Conservation (phyloP, 2,329 filamentous ascomycete species). For the Bertia moriformis region DNA sequence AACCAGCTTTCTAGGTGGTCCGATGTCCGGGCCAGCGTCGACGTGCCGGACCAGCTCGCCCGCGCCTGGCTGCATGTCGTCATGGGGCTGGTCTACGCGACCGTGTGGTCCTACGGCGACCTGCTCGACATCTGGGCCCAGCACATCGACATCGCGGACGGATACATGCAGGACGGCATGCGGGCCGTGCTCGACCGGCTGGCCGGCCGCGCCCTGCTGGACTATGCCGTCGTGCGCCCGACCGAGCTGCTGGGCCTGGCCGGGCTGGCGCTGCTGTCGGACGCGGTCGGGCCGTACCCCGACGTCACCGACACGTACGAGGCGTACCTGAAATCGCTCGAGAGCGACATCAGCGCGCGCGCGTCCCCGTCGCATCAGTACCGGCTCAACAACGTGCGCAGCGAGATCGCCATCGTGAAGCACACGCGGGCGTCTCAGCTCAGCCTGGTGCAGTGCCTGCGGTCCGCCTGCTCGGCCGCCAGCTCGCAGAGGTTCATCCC, state of each 20-base stretch:
- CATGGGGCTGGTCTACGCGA: conserved; percentile 17
- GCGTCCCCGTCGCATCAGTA: conserved; percentile 24
- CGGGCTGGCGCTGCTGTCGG: conserved; percentile 19
- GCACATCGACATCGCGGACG: conserved; percentile 14
- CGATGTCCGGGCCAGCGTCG: conserved; percentile 12
- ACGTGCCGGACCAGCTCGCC: conserved; percentile 19
- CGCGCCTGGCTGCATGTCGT: conserved; percentile 26
- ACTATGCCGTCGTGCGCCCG: conserved; percentile 22
- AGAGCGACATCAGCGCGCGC: conserved; percentile 22
- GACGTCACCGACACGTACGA: conserved; percentile 26
- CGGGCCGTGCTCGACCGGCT: conserved; percentile 18
- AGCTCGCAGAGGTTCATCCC: conserved; percentile 9
- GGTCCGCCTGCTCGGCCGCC: too few relatives aligned
- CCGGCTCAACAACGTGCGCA: conserved; percentile 21
- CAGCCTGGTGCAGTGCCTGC: conserved; percentile 7
- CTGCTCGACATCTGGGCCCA: conserved; percentile 9
- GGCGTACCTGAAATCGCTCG: conserved; percentile 19
- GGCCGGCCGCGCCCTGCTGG: conserved; percentile 14
- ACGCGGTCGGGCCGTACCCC: conserved; percentile 19
- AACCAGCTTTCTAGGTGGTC: conserved; percentile 12
- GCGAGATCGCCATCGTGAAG: conserved; percentile 23
- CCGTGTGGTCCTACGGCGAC: conserved; percentile 3
- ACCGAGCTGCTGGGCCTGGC: conserved; percentile 25
- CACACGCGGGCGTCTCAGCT: conserved; percentile 17
- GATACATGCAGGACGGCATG: conserved; percentile 18